Percentiles rank a stretch among this genome's conserved stretches.
Conservation (phyloP, 1,284 basidiomycete genomes). For the Erythrobasidium hasegawianum region DNA sequence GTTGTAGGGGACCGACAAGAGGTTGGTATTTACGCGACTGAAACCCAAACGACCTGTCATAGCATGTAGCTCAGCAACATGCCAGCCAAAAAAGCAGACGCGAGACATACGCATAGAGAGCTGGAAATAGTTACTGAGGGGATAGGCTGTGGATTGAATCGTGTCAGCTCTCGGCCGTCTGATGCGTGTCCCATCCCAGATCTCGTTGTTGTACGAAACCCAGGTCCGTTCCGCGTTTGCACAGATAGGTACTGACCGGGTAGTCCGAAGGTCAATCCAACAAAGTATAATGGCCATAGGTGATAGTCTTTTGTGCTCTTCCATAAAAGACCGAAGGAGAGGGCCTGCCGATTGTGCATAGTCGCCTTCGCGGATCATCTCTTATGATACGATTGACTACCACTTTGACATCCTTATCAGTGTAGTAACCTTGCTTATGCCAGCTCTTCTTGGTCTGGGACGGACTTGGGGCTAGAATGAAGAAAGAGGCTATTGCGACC, state of each 20-base stretch:
- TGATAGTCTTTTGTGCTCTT: slow-evolving; percentile 49
- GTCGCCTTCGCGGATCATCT: slow-evolving; percentile 52
- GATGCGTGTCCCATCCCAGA: too few relatives aligned
- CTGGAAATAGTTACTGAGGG: too few relatives aligned
- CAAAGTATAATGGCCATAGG: slow-evolving; percentile 51
- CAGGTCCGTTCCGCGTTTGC: too few relatives aligned
- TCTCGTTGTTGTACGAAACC: too few relatives aligned
- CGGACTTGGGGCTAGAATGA: slow-evolving; percentile 48
- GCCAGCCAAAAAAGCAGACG: too few relatives aligned
- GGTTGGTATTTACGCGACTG: slow-evolving; percentile 49
- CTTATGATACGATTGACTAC: slow-evolving; percentile 53
- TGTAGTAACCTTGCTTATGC: slow-evolving; percentile 50
- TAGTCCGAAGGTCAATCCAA: too few relatives aligned
- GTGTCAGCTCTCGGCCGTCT: too few relatives aligned
- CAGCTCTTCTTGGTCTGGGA: slow-evolving; percentile 48
- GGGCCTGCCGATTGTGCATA: slow-evolving; percentile 53
- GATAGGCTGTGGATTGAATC: too few relatives aligned
- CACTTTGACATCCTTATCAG: slow-evolving; percentile 51
- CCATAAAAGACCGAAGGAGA: slow-evolving; percentile 42
- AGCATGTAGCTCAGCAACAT: too few relatives aligned
- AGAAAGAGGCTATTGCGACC: slow-evolving; percentile 48
- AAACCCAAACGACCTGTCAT: slow-evolving; percentile 46
- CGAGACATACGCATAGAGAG: too few relatives aligned
- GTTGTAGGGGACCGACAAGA: slow-evolving; percentile 47
- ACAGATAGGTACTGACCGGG: too few relatives aligned